Evolutionary conservation across 179 eudicot genomes (phyloP).

Genomic region (Monotropa hypopitys): DNA sequence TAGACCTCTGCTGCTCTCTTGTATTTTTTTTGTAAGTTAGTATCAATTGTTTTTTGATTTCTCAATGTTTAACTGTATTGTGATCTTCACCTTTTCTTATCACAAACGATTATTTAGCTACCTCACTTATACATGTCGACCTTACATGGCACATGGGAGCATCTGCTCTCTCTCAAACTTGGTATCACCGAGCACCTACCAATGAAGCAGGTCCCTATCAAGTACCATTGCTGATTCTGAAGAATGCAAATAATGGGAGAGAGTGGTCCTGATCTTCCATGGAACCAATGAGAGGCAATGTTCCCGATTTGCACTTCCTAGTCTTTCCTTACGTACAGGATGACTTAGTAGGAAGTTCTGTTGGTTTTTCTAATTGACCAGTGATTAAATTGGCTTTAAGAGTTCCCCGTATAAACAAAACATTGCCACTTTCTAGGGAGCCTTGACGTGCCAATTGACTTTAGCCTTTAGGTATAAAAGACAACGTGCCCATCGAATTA

Average conservation of each 20-base stretch:
- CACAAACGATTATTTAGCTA: background rate
- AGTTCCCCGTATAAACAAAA: background rate
- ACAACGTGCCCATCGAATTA: too few relatives aligned
- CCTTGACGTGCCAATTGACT: background rate
- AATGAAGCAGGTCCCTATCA: background rate
- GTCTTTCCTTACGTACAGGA: background rate
- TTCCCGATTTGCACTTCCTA: background rate
- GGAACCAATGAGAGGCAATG: background rate
- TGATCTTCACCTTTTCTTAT: background rate
- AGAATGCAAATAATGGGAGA: background rate
- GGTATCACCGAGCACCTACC: background rate
- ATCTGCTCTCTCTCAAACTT: background rate
- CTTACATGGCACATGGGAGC: background rate
- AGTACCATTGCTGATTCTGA: background rate
- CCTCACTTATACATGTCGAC: background rate
- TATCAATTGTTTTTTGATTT: background rate
- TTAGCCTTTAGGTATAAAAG: background rate
- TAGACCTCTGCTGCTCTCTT: too few relatives aligned
- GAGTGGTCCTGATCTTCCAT: background rate
- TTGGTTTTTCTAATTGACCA: background rate
- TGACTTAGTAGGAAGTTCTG: background rate
- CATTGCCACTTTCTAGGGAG: background rate
- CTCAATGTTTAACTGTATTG: background rate
- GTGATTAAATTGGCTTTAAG: background rate
- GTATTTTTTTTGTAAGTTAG: too few relatives aligned